Evolutionary conservation across 73 alveolate genomes (phyloP).

Genomic region (Paraurostyla sp.): DNA sequence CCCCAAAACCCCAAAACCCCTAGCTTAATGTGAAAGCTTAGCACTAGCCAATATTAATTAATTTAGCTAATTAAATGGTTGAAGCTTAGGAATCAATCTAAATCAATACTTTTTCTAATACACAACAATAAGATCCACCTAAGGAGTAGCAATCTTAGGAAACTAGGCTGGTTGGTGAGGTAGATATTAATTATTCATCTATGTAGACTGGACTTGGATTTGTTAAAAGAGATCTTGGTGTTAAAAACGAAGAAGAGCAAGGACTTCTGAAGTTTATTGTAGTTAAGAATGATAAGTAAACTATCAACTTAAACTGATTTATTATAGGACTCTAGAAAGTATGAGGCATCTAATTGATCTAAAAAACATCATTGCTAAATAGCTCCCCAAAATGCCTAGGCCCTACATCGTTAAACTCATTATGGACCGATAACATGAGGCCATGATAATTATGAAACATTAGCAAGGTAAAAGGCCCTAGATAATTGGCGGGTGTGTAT

Average conservation of each 20-base stretch:
- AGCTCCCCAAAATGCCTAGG: slow-evolving; percentile 98
- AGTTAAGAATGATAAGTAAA: slow-evolving; percentile 75
- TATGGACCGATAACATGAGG: slow-evolving; percentile 95
- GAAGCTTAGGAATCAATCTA: no score
- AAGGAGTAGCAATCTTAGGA: no score
- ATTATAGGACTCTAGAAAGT: slow-evolving; percentile 48
- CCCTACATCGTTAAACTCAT: slow-evolving; percentile 95
- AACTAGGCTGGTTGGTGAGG: slow-evolving; percentile 37
- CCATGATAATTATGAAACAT: slow-evolving; percentile 87
- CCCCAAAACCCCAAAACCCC: no score
- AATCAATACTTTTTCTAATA: no score
- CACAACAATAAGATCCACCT: no score
- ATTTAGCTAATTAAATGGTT: no score
- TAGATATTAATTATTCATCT: neutral
- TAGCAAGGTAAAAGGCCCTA: slow-evolving; percentile 57
- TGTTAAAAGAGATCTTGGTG: slow-evolving; percentile 77
- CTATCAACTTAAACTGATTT: neutral
- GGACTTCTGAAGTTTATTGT: slow-evolving; percentile 76
- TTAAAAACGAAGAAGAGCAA: slow-evolving; percentile 80
- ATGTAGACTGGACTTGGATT: slow-evolving; percentile 81
- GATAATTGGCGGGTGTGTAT: slow-evolving; percentile 78
- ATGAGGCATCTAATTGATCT: slow-evolving; percentile 88
- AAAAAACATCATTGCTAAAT: slow-evolving; percentile 94
- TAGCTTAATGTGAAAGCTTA: no score
- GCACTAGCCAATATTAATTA: no score